Base-by-base conservation (phyloP, 345 rosid genomes). In the Crucihimalaya himalaica region DNA sequence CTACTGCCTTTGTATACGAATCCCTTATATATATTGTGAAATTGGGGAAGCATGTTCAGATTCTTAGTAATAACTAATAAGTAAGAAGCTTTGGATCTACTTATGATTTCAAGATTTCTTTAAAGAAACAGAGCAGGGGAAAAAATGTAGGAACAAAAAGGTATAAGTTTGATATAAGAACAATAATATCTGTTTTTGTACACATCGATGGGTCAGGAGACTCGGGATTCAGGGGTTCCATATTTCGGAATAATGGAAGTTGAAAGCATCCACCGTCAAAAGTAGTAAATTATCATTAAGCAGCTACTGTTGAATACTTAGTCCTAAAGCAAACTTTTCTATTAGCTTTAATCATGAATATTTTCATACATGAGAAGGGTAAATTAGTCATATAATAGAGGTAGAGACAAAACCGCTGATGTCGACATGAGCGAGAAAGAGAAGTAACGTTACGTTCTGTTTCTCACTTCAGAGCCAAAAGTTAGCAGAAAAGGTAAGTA, bases 251-350 rank as follows among this genome's bases (percentile, higher is more conserved):
- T 14, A 14, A 32, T 65, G 18, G 13, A 6, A 10, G 31, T 59
- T 59, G 5, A 57, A 31, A 70, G 53, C 53, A 71, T 51, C 43
- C 52, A 71, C 61, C 61, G 76, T 40, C 62, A 62, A 37, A 62
- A 39, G 58, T 61, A 12, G 21, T 43, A 45, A 47, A 65, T 8
- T 57, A 57, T 32, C 12, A 69, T 62, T 62, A 68, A 43, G 63
- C 40, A 51, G 73, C 69, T 42, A 53, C 45, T 31, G 25, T 21
- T 76, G 51, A 54, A 54, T 23, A 63, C 75, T 70, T 76, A 34
- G 31, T 19, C 79, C 46, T 27, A 70, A 76, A 70, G 80, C 27
- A 76, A 70, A 57, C 50, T 70, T 76, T 21, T 4, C 45, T 6
- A 55, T 63, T 69, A 4, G 51, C 64, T 32, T 47, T 32, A 55